These are phyloP conservation scores for Hypoxylon sp. DNA, from an alignment of 2,329 filamentous ascomycete genomes.

Conservation along the genomic window DNA sequence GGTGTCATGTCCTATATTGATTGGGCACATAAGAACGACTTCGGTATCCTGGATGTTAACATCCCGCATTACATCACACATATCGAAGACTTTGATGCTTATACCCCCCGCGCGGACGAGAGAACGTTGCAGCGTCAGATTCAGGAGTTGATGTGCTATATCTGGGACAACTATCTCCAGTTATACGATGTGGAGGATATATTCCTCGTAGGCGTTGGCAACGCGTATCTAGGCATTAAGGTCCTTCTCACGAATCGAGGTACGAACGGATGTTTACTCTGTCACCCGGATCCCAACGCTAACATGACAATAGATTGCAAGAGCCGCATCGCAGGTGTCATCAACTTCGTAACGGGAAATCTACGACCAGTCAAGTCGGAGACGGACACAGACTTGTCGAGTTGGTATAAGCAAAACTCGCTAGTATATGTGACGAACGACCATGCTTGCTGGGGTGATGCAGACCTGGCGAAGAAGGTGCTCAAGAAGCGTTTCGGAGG, in stretches of 20 bases:
- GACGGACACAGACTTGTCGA: constrained; percentile 77
- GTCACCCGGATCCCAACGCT: constrained; percentile 20
- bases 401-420: constrained; percentile 89
- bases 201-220: constrained; percentile 90
- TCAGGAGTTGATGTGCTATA: constrained; percentile 83
- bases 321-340: constrained; percentile 76
- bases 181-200: constrained; percentile 80
- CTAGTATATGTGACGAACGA: constrained; percentile 81
- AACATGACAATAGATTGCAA: constrained; percentile 68
- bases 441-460: constrained; percentile 82
- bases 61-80: constrained; percentile 83
- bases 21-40: constrained; percentile 83
- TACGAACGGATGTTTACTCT: constrained; percentile 56
- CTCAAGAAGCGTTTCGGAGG: constrained; percentile 73
- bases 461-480: constrained; percentile 71
- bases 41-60: constrained; percentile 92
- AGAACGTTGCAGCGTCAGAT: constrained; percentile 70
- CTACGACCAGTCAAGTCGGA: constrained; percentile 86
- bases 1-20: constrained; percentile 84
- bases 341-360: constrained; percentile 85
- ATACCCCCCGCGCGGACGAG: constrained; percentile 62
- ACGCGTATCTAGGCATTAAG: constrained; percentile 87
- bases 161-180: constrained; percentile 98
- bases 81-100: constrained; percentile 69
- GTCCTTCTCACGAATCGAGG: constrained; percentile 84